These are phyloP conservation scores for Calonectria pseudoreteaudii DNA, from an alignment of 2,329 filamentous ascomycete genomes.

Conservation along the genomic window DNA sequence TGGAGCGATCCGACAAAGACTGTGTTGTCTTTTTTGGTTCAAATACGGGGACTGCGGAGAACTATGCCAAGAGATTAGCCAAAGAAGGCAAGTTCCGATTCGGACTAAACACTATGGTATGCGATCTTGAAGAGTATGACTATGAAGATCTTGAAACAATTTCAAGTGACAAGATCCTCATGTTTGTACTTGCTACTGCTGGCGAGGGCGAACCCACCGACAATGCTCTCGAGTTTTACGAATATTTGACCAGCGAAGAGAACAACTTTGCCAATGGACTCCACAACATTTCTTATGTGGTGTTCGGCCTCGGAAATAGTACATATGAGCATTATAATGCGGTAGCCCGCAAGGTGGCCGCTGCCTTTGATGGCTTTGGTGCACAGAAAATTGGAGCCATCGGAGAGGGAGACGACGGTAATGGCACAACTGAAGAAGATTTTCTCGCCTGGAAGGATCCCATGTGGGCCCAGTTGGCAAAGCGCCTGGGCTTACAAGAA, in stretches of 20 bases:
- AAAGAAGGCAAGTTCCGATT: slow-evolving; percentile 98
- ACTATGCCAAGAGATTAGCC: slow-evolving; percentile 94
- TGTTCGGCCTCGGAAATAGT: slow-evolving; percentile 98
- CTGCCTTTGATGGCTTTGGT: slow-evolving; percentile 83
- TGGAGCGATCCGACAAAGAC: slow-evolving; percentile 96
- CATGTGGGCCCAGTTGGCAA: slow-evolving; percentile 90
- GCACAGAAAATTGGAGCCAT: slow-evolving; percentile 86
- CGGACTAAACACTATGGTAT: slow-evolving; percentile 97
- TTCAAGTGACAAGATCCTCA: slow-evolving; percentile 88
- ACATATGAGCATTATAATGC: slow-evolving; percentile 99
- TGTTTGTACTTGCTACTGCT: slow-evolving; percentile 97
- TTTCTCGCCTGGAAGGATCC: slow-evolving; percentile 99
- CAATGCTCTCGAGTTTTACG: slow-evolving; percentile 98
- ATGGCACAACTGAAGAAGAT: slow-evolving; percentile 99
- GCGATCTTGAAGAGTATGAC: slow-evolving; percentile 97
- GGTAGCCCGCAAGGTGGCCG: slow-evolving; percentile 93
- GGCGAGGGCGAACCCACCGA: slow-evolving; percentile 98
- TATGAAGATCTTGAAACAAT: slow-evolving; percentile 92
- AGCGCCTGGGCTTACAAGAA: slow-evolving; percentile 90
- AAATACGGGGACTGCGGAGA: slow-evolving; percentile 97
- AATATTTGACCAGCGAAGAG: slow-evolving; percentile 89
- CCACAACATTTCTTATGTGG: slow-evolving; percentile 87
- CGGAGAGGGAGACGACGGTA: slow-evolving; percentile 96
- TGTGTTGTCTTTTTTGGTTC: slow-evolving; percentile 99
- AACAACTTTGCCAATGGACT: slow-evolving; percentile 84